phyloP scores from a whole-genome alignment of 2,329 filamentous ascomycete species.

The Colletotrichum cereale region DNA sequence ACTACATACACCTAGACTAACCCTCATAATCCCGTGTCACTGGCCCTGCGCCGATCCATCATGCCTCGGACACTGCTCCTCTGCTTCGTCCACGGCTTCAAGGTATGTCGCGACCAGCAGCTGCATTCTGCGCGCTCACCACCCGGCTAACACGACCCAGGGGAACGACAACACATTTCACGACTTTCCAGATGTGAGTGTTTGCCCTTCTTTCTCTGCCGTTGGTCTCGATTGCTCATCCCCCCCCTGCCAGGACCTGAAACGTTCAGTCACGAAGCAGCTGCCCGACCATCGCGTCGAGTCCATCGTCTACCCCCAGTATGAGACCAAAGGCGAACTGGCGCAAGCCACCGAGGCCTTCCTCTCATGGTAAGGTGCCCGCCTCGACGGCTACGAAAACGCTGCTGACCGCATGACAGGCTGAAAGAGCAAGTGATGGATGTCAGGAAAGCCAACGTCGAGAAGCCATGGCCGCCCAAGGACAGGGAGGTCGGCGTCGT shows the following conservation, averaged over 20 bases:
- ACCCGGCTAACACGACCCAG: slow-evolving; percentile 50
- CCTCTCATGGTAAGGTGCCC: slow-evolving; percentile 57
- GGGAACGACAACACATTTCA: slow-evolving; percentile 78
- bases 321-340: slow-evolving; percentile 79
- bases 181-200: slow-evolving; percentile 68
- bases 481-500: slow-evolving; percentile 85
- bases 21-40: slow-evolving; percentile 17
- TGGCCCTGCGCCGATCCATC: background rate
- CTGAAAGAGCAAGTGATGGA: slow-evolving; percentile 86
- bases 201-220: background rate
- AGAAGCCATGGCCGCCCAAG: slow-evolving; percentile 80
- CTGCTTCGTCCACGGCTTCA: slow-evolving; percentile 83
- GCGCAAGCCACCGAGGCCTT: slow-evolving; percentile 60
- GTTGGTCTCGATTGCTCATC: background rate
- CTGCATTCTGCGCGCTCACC: no score
- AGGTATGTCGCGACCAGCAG: slow-evolving; percentile 55
- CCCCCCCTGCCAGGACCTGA: slow-evolving; percentile 61
- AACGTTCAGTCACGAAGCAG: slow-evolving; percentile 67
- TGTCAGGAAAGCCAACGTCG: slow-evolving; percentile 75
- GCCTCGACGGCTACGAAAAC: background rate
- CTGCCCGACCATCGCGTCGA: slow-evolving; percentile 72
- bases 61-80: slow-evolving; percentile 72
- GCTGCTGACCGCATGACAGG: slow-evolving; percentile 58
- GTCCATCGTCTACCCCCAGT: slow-evolving; percentile 76
- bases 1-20: background rate